Conservation (phyloP, 1,139 yeast species). For the Nakaseomyces delphensis region DNA sequence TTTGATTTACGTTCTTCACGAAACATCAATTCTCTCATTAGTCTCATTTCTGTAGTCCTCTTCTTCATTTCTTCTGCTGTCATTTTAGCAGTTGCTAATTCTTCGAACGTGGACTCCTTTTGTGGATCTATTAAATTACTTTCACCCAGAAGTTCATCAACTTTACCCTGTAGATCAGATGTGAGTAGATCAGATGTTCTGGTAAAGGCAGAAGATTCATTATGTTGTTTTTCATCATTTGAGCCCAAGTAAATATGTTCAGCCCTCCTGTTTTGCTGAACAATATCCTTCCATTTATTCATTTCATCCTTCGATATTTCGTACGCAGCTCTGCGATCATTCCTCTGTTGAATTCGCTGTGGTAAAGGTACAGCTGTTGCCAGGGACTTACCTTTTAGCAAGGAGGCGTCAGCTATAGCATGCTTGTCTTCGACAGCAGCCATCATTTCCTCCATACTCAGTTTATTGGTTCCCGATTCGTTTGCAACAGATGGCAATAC, state of each 20-base stretch:
- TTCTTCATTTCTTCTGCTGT: slow-evolving; percentile 71
- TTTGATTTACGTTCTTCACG: slow-evolving; percentile 87
- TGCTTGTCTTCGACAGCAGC: slow-evolving; percentile 45
- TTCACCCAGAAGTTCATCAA: slow-evolving; percentile 50
- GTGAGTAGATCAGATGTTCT: slow-evolving; percentile 41
- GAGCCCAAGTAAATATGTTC: slow-evolving; percentile 69
- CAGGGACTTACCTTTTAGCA: slow-evolving; percentile 38
- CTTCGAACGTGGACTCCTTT: slow-evolving; percentile 76
- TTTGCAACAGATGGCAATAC: slow-evolving; percentile 43
- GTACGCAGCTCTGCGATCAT: slow-evolving; percentile 85
- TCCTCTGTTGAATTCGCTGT: slow-evolving; percentile 71
- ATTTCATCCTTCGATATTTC: slow-evolving; percentile 82
- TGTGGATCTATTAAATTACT: slow-evolving; percentile 67
- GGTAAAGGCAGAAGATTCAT: slow-evolving; percentile 47
- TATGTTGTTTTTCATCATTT: slow-evolving; percentile 36
- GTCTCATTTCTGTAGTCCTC: slow-evolving; percentile 72
- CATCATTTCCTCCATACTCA: slow-evolving; percentile 71
- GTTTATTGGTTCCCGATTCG: slow-evolving; percentile 13
- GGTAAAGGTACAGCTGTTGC: slow-evolving; percentile 77
- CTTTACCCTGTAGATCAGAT: slow-evolving; percentile 60
- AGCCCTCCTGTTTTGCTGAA: slow-evolving; percentile 69
- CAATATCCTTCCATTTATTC: slow-evolving; percentile 79
- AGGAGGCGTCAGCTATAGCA: slow-evolving; percentile 41
- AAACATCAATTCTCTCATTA: slow-evolving; percentile 94
- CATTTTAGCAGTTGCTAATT: slow-evolving; percentile 73